These are phyloP conservation scores for Blastomyces parvus DNA, from an alignment of 2,329 filamentous ascomycete species.

Conservation along the genomic window DNA sequence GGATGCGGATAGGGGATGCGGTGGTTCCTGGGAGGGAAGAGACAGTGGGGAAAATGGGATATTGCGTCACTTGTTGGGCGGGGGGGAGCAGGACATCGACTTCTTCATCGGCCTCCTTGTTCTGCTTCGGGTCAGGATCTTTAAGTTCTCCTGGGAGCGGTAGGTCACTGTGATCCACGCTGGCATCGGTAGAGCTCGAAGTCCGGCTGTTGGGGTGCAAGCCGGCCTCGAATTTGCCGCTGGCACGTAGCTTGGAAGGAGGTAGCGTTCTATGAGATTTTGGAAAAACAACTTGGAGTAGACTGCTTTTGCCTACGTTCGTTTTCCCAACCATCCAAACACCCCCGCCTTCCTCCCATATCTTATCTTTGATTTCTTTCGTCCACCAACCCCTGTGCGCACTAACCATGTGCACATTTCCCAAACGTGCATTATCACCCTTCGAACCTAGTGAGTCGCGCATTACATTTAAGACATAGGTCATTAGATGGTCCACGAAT, in stretches of 20 bases:
- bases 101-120: background rate
- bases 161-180: background rate
- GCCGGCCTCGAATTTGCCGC: background rate
- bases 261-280: slow-evolving; percentile 48
- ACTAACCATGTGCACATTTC: slow-evolving; percentile 80
- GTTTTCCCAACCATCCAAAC: slow-evolving; percentile 97
- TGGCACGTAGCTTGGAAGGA: slow-evolving; percentile 49
- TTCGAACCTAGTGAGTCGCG: slow-evolving; percentile 62
- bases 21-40: slow-evolving; percentile 87
- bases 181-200: background rate
- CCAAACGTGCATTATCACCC: slow-evolving; percentile 64
- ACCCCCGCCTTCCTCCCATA: slow-evolving; percentile 72
- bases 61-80: slow-evolving; percentile 60
- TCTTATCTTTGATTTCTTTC: slow-evolving; percentile 70
- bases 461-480: slow-evolving; percentile 68
- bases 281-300: slow-evolving; percentile 82
- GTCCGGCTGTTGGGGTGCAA: background rate
- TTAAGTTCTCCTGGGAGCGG: slow-evolving; percentile 2
- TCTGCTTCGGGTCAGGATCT: background rate
- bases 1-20: slow-evolving; percentile 85
- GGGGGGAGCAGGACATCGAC: slow-evolving; percentile 58
- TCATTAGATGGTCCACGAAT: slow-evolving; percentile 77
- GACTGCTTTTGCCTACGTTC: slow-evolving; percentile 91
- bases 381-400: slow-evolving; percentile 88
- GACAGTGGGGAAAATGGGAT: slow-evolving; percentile 75